Conservation (phyloP, 345 rosid genomes). For the Camelina sativa region DNA sequence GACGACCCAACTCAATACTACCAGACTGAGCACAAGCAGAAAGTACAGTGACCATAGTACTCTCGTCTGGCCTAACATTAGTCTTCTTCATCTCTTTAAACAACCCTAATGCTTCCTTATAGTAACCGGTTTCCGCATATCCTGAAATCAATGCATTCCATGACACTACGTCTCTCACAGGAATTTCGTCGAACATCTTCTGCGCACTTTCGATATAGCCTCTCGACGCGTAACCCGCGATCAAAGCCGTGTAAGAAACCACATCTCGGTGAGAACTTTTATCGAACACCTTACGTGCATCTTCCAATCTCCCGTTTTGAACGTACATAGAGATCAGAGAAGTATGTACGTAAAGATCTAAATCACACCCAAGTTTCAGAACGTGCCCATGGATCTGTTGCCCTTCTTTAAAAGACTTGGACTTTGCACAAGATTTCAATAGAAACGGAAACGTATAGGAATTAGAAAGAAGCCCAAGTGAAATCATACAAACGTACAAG, state of each 20-base stretch:
- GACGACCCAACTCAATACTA: constrained; percentile 55
- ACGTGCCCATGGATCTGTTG: constrained; percentile 63
- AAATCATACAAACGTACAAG: constrained; percentile 57
- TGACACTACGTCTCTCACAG: constrained; percentile 46
- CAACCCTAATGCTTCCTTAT: constrained; percentile 58
- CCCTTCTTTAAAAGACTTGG: constrained; percentile 49
- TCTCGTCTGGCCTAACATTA: constrained; percentile 55
- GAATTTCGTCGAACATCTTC: constrained; percentile 67
- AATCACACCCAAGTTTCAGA: constrained; percentile 59
- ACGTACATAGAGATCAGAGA: constrained; percentile 74
- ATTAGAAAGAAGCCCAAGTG: constrained; percentile 56
- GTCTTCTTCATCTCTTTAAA: constrained; percentile 56
- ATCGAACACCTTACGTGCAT: constrained; percentile 59
- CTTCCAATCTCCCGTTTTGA: constrained; percentile 31
- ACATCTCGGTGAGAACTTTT: constrained; percentile 56
- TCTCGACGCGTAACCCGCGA: constrained; percentile 49
- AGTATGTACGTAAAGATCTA: constrained; percentile 64
- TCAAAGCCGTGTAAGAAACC: constrained; percentile 70
- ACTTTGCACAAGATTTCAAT: constrained; percentile 63
- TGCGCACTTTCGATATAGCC: constrained; percentile 51
- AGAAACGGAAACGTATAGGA: constrained; percentile 65
- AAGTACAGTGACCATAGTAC: constrained; percentile 66
- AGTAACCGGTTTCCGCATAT: constrained; percentile 51
- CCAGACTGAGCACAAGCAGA: constrained; percentile 73
- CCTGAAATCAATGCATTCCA: constrained; percentile 48